These are phyloP conservation scores for Byssothecium circinans DNA, from an alignment of 2,329 filamentous ascomycete genomes.

Conservation along the genomic window DNA sequence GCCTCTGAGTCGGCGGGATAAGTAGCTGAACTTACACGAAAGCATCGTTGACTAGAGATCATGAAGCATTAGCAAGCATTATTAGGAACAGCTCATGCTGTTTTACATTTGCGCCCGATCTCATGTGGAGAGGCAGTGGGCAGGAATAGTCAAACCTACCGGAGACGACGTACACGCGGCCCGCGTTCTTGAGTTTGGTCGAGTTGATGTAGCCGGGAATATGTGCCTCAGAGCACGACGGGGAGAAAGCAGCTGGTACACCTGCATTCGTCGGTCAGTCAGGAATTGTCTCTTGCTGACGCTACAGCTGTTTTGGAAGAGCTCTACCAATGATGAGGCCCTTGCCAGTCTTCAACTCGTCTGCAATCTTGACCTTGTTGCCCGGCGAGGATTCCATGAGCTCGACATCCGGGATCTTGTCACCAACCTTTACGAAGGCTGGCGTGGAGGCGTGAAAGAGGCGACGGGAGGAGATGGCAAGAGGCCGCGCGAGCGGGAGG, in stretches of 20 bases:
- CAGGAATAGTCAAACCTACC: conserved; percentile 7
- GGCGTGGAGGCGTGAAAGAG: conserved; percentile 67
- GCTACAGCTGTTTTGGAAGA: conserved; percentile 3
- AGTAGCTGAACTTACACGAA: conserved; percentile 71
- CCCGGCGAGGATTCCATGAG: conserved; percentile 84
- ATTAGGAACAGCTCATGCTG: background rate
- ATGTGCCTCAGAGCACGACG: conserved; percentile 68
- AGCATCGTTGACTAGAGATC: conserved; percentile 73
- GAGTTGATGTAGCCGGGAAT: conserved; percentile 86
- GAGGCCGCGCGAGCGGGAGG: conserved; percentile 23
- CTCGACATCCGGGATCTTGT: conserved; percentile 74
- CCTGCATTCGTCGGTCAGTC: conserved; percentile 24
- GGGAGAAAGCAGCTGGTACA: conserved; percentile 52
- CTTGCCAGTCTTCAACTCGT: conserved; percentile 70
- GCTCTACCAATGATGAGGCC: conserved; percentile 69
- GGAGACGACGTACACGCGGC: conserved; percentile 83
- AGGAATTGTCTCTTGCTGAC: conserved; percentile 35
- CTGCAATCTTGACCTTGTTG: conserved; percentile 84
- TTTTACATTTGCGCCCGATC: background rate
- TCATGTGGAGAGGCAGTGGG: background rate
- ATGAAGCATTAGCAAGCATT: conserved; percentile 3
- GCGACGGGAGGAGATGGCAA: conserved; percentile 23
- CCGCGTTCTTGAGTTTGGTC: conserved; percentile 74
- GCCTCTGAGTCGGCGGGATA: background rate
- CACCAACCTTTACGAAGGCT: conserved; percentile 72